Evolutionary conservation across 371 early-diverging fungal genomes (phyloP).

Genomic region (Dipsacomyces acuminosporus): DNA sequence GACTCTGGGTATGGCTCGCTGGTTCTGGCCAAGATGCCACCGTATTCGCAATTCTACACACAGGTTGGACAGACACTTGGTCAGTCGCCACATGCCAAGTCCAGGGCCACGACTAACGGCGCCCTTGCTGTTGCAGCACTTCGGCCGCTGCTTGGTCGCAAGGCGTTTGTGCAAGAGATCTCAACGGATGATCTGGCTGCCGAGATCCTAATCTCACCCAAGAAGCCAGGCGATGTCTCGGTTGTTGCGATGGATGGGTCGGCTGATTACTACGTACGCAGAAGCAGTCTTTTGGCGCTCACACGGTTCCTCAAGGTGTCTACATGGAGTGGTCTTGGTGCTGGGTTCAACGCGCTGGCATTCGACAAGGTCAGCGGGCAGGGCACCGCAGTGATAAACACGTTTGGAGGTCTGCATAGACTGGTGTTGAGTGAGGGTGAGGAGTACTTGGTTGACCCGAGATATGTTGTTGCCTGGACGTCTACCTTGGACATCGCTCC

Average conservation of each 20-base stretch:
- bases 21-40: constrained; percentile 27
- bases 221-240: constrained; percentile 60
- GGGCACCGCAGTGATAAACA: constrained; percentile 66
- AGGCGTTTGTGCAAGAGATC: constrained; percentile 49
- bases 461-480: constrained; percentile 48
- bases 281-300: constrained; percentile 64
- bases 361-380: constrained; percentile 64
- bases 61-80: constrained; percentile 30
- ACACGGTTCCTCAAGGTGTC: constrained; percentile 58
- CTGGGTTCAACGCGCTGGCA: constrained; percentile 42
- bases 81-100: constrained; percentile 11
- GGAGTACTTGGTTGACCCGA: constrained; percentile 68
- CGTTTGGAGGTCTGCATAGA: constrained; percentile 68
- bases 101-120: constrained; percentile 15
- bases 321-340: constrained; percentile 51
- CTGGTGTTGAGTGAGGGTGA: constrained; percentile 64
- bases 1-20: constrained; percentile 20
- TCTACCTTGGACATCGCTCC: constrained; percentile 13
- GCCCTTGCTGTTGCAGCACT: constrained; percentile 20
- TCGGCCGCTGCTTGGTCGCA: constrained; percentile 32
- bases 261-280: constrained; percentile 61
- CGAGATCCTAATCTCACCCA: constrained; percentile 67
- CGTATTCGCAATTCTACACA: constrained; percentile 29
- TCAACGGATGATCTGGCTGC: constrained; percentile 55
- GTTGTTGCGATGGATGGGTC: constrained; percentile 58